Evolutionary conservation across 1,139 yeast genomes (phyloP).

Genomic region (Sugiyamaella japonica): DNA sequence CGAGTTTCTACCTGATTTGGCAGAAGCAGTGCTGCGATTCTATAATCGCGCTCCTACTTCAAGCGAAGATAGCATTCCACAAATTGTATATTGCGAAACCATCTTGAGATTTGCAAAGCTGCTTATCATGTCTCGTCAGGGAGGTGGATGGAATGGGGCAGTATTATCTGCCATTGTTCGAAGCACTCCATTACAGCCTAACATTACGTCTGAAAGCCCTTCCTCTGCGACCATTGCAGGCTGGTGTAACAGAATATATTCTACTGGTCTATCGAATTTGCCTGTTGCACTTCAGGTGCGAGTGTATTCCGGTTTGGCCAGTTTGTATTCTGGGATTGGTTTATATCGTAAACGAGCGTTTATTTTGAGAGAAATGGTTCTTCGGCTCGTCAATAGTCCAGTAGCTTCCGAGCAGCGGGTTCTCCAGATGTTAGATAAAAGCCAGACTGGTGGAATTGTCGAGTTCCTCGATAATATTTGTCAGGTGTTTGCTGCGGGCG

Average conservation of each 20-base stretch:
- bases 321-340: constrained; percentile 62
- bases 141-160: constrained; percentile 50
- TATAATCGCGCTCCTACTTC: constrained; percentile 62
- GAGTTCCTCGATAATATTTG: constrained; percentile 38
- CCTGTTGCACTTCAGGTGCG: constrained; percentile 40
- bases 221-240: constrained; percentile 34
- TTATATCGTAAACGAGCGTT: constrained; percentile 69
- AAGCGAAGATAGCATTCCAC: constrained; percentile 79
- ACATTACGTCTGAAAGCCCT: constrained; percentile 32
- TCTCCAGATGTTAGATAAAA: constrained; percentile 17
- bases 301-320: constrained; percentile 65
- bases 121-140: constrained; percentile 55
- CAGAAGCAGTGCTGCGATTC: constrained; percentile 53
- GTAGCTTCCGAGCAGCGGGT: constrained; percentile 3
- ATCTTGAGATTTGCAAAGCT: constrained; percentile 63
- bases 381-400: constrained; percentile 45
- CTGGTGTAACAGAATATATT: constrained; percentile 46
- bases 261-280: constrained; percentile 52
- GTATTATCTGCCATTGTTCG: constrained; percentile 48
- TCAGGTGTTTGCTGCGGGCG: constrained; percentile 37
- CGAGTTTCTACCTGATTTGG: constrained; percentile 54
- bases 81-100: constrained; percentile 73
- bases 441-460: constrained; percentile 21
- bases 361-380: constrained; percentile 60
- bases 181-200: constrained; percentile 33